Evolutionary conservation across 371 early-diverging fungal genomes (phyloP).

Genomic region (Fennellomyces sp.): DNA sequence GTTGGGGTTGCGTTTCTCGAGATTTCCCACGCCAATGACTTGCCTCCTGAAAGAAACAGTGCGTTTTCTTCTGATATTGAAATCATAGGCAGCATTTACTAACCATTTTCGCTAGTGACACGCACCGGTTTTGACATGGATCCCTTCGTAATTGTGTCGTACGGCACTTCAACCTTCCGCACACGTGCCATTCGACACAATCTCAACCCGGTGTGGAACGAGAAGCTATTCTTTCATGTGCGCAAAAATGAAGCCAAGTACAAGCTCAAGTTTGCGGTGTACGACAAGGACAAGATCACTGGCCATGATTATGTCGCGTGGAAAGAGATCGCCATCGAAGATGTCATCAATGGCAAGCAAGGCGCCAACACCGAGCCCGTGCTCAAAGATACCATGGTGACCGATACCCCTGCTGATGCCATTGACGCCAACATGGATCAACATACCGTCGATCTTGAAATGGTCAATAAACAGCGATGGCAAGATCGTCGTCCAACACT

Average conservation of each 20-base stretch:
- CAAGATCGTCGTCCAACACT: conserved; percentile 47
- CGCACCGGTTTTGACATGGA: conserved; percentile 81
- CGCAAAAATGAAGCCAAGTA: conserved; percentile 59
- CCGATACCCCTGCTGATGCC: conserved; percentile 19
- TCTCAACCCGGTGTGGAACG: conserved; percentile 73
- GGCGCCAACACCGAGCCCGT: neutral
- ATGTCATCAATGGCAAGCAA: conserved; percentile 22
- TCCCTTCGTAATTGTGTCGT: conserved; percentile 81
- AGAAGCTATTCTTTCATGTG: conserved; percentile 69
- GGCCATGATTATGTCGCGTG: conserved; percentile 74
- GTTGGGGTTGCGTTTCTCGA: conserved; percentile 69
- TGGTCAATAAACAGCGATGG: conserved; percentile 41
- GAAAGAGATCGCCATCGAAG: conserved; percentile 47
- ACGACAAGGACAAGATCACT: conserved; percentile 81
- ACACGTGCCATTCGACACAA: conserved; percentile 69
- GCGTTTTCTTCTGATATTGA: neutral
- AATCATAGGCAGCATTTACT: neutral
- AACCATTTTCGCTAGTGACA: conserved; percentile 33
- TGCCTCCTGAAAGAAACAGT: conserved; percentile 63
- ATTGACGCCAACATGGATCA: conserved; percentile 53
- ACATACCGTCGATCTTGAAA: conserved; percentile 38
- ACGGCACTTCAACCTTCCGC: conserved; percentile 71
- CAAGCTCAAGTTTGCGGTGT: conserved; percentile 69
- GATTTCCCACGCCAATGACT: conserved; percentile 60
- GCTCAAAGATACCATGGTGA: conserved; percentile 2